Evolutionary conservation across 352 stramenopile species (phyloP).

Genomic region (Phytophthora melonis): DNA sequence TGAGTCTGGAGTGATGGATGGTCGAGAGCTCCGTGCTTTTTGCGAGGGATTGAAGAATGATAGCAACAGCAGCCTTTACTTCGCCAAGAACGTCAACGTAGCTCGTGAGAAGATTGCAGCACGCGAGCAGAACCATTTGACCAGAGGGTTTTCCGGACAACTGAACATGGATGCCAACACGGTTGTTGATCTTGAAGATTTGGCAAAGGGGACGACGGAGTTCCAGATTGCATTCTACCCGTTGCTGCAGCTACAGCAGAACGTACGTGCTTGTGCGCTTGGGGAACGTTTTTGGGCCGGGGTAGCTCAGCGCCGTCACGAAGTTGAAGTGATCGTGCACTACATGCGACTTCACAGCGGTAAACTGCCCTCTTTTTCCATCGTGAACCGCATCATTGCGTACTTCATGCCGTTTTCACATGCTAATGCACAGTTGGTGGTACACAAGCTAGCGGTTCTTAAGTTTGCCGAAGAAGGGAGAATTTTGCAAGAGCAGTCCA

Average conservation of each 20-base stretch:
- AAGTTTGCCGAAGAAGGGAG: not conserved
- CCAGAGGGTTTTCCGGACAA: not conserved
- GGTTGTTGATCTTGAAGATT: constrained; percentile 64
- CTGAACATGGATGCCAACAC: constrained; percentile 24
- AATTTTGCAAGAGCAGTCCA: not conserved
- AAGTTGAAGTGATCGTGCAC: constrained; percentile 54
- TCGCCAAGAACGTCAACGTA: constrained; percentile 67
- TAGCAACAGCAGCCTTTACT: constrained; percentile 63
- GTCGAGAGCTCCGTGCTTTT: constrained; percentile 58
- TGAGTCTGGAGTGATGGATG: constrained; percentile 71
- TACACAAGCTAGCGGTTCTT: not conserved
- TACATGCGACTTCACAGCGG: constrained; percentile 64
- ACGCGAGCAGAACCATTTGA: constrained; percentile 17
- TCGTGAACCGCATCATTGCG: constrained; percentile 33
- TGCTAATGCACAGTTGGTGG: not conserved
- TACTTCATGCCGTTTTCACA: constrained; percentile 47
- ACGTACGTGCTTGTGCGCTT: constrained; percentile 49
- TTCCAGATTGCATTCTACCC: constrained; percentile 78
- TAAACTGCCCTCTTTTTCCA: constrained; percentile 49
- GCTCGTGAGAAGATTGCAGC: constrained; percentile 61
- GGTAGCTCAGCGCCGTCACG: constrained; percentile 40
- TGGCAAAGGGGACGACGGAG: constrained; percentile 59
- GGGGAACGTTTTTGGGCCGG: constrained; percentile 25
- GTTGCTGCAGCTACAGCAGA: constrained; percentile 71
- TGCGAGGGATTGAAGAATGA: constrained; percentile 64